Evolutionary conservation across 768 basidiomycete genomes (phyloP).

Genomic region (Russula abietina): DNA sequence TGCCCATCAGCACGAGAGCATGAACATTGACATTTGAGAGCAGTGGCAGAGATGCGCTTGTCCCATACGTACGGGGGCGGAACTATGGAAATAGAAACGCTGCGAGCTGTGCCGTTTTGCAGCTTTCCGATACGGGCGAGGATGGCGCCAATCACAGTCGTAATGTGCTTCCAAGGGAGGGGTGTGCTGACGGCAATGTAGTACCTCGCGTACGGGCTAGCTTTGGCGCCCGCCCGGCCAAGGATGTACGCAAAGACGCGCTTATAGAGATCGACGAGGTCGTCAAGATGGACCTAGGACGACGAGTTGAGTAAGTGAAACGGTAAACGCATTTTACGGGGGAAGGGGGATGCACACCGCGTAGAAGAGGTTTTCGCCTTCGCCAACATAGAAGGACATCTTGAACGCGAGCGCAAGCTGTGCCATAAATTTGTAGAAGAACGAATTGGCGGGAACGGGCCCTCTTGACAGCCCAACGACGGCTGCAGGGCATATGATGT

Average conservation of each 20-base stretch:
- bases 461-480: conserved; percentile 1
- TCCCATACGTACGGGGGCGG: conserved; percentile 8
- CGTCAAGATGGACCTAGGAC: conserved; percentile 10
- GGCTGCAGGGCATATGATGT: conserved; percentile 11
- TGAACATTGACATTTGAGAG: neutral
- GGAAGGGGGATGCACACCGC: neutral
- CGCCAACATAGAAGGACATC: neutral
- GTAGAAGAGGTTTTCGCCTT: conserved; percentile 5
- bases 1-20: neutral
- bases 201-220: conserved; percentile 18
- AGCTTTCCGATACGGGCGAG: conserved; percentile 3
- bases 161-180: conserved; percentile 2
- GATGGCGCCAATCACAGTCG: neutral
- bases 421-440: conserved; percentile 1
- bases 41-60: neutral
- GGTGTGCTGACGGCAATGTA: conserved; percentile 7
- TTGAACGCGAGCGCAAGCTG: neutral
- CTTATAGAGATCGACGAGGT: conserved; percentile 8
- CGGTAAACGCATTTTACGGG: neutral
- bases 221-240: neutral
- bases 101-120: conserved; percentile 3
- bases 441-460: neutral
- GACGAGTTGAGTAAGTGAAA: neutral
- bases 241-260: conserved; percentile 9
- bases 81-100: neutral